Conservation (phyloP, 169 alveolate species). For the Cryptosporidium meleagridis region DNA sequence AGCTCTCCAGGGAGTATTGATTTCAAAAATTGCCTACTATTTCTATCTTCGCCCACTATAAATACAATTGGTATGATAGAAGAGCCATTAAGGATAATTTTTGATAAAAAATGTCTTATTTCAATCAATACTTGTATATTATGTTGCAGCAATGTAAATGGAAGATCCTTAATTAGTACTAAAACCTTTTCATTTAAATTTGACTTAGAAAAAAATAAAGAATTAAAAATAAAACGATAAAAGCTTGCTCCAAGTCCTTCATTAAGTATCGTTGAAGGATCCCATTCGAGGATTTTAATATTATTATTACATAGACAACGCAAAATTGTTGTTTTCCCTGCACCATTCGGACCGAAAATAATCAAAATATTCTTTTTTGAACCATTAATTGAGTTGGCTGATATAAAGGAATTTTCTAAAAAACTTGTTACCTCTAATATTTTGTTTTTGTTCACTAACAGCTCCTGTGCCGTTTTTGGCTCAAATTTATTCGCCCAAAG, state of each 20-base stretch:
- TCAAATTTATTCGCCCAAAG: conserved; percentile 54
- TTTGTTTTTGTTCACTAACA: conserved; percentile 34
- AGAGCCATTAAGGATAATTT: too few species aligned
- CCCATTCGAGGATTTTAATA: conserved; percentile 62
- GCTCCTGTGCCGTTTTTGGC: conserved; percentile 48
- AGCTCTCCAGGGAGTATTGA: conserved; percentile 35
- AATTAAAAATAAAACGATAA: conserved; percentile 53
- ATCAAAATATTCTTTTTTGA: conserved; percentile 24
- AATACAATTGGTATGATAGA: conserved; percentile 46
- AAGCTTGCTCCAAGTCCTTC: conserved; percentile 70
- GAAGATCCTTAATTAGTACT: conserved; percentile 56
- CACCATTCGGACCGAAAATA: conserved; percentile 43
- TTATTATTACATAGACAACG: conserved; percentile 34
- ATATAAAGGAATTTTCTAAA: not conserved
- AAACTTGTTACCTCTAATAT: conserved; percentile 14
- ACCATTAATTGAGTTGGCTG: not conserved
- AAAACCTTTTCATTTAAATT: not conserved
- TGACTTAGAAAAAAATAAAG: conserved; percentile 2
- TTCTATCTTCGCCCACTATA: conserved; percentile 27
- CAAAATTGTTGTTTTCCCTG: conserved; percentile 47
- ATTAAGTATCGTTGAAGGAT: conserved; percentile 21
- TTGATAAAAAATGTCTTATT: conserved; percentile 33
- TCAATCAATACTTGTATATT: conserved; percentile 5
- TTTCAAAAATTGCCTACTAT: conserved; percentile 27
- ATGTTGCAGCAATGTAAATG: conserved; percentile 33